Evolutionary conservation across 352 stramenopile species (phyloP).

Genomic region (Globisporangium spinosum): DNA sequence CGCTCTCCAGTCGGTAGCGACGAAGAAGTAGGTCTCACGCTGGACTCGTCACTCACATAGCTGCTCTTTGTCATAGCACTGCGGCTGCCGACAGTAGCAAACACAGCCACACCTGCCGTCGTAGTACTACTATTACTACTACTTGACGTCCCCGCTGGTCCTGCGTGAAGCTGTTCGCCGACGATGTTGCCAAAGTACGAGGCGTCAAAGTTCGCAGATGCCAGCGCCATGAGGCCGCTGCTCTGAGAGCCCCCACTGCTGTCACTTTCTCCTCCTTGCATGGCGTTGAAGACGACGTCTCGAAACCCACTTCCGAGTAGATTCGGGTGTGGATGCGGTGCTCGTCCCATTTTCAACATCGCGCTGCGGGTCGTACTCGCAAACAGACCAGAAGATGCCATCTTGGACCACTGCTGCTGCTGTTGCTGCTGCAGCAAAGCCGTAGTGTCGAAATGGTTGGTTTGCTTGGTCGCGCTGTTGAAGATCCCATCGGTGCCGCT

Average conservation of each 20-base stretch:
- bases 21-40: neutral
- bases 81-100: neutral
- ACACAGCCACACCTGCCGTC: neutral
- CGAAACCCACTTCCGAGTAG: slow-evolving; percentile 1
- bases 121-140: neutral
- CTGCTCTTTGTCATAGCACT: neutral
- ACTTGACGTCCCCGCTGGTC: too few relatives aligned
- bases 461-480: slow-evolving; percentile 2
- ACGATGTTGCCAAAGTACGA: slow-evolving; percentile 5
- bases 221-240: neutral
- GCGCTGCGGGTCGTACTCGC: slow-evolving; percentile 8
- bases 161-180: slow-evolving; percentile 5
- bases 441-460: neutral
- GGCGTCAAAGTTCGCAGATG: neutral
- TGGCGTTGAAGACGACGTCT: slow-evolving; percentile 16
- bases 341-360: slow-evolving; percentile 11
- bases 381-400: neutral
- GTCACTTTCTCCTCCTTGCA: neutral
- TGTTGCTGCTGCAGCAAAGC: neutral
- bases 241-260: neutral
- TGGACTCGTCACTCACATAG: neutral
- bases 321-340: neutral
- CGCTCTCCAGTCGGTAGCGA: neutral
- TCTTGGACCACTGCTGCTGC: too few relatives aligned
- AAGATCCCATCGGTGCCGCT: slow-evolving; percentile 17